Evolutionary conservation across 1,139 yeast species (phyloP), one percentile per base, ranked within the genome.

Genomic region (Debaryomyces fabryi): DNA sequence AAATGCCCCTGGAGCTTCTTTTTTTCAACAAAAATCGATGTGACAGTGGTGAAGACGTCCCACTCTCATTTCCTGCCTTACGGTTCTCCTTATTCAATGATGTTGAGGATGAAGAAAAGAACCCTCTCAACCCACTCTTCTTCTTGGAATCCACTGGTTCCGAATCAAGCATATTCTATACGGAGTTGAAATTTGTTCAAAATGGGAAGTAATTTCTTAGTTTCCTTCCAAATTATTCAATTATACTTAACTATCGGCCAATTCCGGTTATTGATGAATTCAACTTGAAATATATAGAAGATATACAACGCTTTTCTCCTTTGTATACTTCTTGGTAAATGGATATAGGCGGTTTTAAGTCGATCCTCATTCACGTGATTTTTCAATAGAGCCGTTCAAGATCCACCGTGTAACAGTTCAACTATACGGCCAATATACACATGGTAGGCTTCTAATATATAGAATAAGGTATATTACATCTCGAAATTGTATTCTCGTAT

Each of bases 21-120:
- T 51, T 50, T 42, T 56, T 52, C 43, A 60, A 53, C 30, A 62
- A 58, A 27, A 51, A 54, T 20, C 65, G 55, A 39, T 62, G 64
- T 9, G 60, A 52, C 16, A 12, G 34, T 6, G 52, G 40, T 8
- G 43, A 30, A 13, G 49, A 40, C 3, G 46, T 20, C 5, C 35
- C 25, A 23, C 42, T 34, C 6, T 43, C 41, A 23, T 39, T 42
- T 12, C 21, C 13, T 21, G 33, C 16, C 39, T 38, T 34, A 8
- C 36, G 27, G 7, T 10, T 45, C 15, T 44, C 45, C 32, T 44
- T 40, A 32, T 24, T 24, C 18, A 44, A 32, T 2, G 46, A 38
- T 7, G 32, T 46, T 13, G 48, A 36, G 8, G 49, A 45, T 8
- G 48, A 39, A 13, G 45, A 39, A 16, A 50, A 50, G 10, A 50